phyloP scores from a whole-genome alignment of 768 basidiomycete genomes.

The Boletus coccyginus region DNA sequence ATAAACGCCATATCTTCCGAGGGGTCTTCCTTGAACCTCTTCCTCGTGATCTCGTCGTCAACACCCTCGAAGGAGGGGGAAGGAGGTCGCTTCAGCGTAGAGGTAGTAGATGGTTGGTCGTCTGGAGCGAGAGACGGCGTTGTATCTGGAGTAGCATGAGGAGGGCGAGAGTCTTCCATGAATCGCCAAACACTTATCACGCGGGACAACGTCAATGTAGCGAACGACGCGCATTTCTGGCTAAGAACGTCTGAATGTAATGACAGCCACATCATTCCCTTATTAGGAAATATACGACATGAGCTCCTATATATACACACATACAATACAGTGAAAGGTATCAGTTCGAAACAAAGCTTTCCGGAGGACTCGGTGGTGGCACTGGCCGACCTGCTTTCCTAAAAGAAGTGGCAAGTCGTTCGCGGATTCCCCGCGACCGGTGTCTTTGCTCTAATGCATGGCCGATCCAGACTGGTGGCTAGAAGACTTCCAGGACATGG shows the following conservation, averaged over 20 bases:
- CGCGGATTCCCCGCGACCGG: conserved; percentile 45
- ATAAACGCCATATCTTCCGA: conserved; percentile 17
- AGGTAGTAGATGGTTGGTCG: conserved; percentile 14
- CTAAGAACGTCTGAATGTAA: conserved; percentile 19
- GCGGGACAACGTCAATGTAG: conserved; percentile 17
- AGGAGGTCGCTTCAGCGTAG: conserved; percentile 55
- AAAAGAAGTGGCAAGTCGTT: conserved; percentile 47
- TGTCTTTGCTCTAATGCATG: conserved; percentile 46
- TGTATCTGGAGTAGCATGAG: background rate
- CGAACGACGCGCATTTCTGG: conserved; percentile 14
- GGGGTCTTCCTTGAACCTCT: conserved; percentile 56
- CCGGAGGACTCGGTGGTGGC: conserved; percentile 34
- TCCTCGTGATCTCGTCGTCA: conserved; percentile 48
- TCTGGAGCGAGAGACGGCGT: conserved; percentile 9
- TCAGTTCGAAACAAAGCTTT: conserved; percentile 1
- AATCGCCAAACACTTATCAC: conserved; percentile 11
- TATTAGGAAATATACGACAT: conserved; percentile 16
- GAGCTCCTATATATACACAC: background rate
- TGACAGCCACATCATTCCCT: conserved; percentile 26
- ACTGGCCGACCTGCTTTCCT: conserved; percentile 43
- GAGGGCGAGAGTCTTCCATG: conserved; percentile 17
- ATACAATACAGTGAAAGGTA: background rate
- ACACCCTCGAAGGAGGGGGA: conserved; percentile 56
- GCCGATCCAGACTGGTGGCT: background rate
- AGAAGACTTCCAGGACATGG: conserved; percentile 50